Evolutionary conservation across 2,329 filamentous ascomycete species (phyloP).

Genomic region (Arthroderma sp.): DNA sequence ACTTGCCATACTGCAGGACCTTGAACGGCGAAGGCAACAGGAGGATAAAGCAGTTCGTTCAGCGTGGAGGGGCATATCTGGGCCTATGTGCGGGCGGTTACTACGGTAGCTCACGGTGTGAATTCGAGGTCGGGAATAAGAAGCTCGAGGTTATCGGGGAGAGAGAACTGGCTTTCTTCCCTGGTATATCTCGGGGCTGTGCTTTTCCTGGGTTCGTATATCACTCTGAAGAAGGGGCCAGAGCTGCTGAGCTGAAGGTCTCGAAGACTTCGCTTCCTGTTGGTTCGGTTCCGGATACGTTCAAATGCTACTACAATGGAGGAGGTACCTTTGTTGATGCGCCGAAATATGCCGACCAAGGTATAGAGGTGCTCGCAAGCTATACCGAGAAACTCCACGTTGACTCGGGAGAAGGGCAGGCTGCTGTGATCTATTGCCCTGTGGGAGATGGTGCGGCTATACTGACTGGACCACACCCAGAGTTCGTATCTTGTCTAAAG

Average conservation of each 20-base stretch:
- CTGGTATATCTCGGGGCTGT: constrained; percentile 70
- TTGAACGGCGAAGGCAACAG: constrained; percentile 83
- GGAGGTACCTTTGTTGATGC: constrained; percentile 87
- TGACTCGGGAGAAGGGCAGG: constrained; percentile 58
- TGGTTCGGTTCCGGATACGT: constrained; percentile 46
- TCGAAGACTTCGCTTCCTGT: constrained; percentile 46
- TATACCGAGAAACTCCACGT: constrained; percentile 66
- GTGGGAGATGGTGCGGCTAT: constrained; percentile 69
- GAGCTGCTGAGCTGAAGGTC: constrained; percentile 56
- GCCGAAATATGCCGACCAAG: constrained; percentile 46
- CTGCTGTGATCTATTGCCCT: constrained; percentile 72
- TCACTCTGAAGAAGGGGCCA: constrained; percentile 71
- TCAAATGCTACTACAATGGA: constrained; percentile 82
- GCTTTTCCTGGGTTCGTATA: constrained; percentile 88
- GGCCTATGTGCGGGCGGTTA: constrained; percentile 94
- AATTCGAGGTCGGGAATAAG: constrained; percentile 80
- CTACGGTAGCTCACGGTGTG: constrained; percentile 68
- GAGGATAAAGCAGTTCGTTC: constrained; percentile 72
- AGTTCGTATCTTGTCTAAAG: constrained; percentile 44
- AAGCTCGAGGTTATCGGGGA: constrained; percentile 73
- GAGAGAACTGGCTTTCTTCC: constrained; percentile 78
- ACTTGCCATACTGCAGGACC: constrained; percentile 76
- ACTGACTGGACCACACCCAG: constrained; percentile 80
- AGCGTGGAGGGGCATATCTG: constrained; percentile 71
- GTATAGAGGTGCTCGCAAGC: constrained; percentile 69